phyloP scores from a whole-genome alignment of 345 rosid genomes.

The rapeseed (Brassica napus) region Da-Ae NC_063446.1:34569001-34569500 shows the following conservation, averaged over 20 bases:
- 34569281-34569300: conserved; percentile 65
- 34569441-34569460: conserved; percentile 79
- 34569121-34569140: conserved; percentile 94
- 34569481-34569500: conserved; percentile 60
- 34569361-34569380: conserved; percentile 31
- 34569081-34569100: neutral
- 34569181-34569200: conserved; percentile 71
- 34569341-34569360: conserved; percentile 69
- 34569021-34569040: conserved; percentile 74
- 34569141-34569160: conserved; percentile 81
- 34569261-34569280: conserved; percentile 64
- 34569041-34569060: conserved; percentile 7
- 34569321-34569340: conserved; percentile 66
- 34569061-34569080: neutral
- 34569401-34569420: neutral
- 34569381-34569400: neutral
- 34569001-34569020: conserved; percentile 70
- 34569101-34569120: conserved; percentile 38
- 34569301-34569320: conserved; percentile 77
- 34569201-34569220: conserved; percentile 58
- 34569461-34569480: conserved; percentile 84
- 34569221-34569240: conserved; percentile 85
- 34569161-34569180: conserved; percentile 96
- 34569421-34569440: conserved; percentile 75
- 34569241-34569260: conserved; percentile 55